Percentiles rank a stretch among this genome's conserved stretches.
These are phyloP conservation scores for Boletus sp. DNA, from an alignment of 768 basidiomycete genomes.

Conservation along the genomic window DNA sequence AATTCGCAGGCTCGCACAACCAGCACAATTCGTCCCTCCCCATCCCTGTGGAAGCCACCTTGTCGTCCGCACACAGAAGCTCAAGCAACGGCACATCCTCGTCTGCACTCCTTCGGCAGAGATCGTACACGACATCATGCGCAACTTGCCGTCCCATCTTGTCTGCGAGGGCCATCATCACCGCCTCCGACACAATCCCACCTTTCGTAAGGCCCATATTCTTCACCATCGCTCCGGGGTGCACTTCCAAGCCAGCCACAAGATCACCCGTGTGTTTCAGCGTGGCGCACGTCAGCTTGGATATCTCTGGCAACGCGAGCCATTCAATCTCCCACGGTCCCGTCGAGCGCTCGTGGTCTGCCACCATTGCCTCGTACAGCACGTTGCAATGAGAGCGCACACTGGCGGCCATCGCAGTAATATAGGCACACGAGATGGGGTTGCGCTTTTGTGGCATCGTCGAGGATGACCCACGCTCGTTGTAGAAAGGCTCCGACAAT, in stretches of 20 bases:
- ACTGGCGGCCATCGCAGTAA: constrained; percentile 41
- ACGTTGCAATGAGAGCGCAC: constrained; percentile 39
- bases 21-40: constrained; percentile 24
- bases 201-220: constrained; percentile 41
- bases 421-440: constrained; percentile 43
- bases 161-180: constrained; percentile 46
- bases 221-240: constrained; percentile 37
- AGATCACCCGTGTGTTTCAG: constrained; percentile 37
- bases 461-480: constrained; percentile 44
- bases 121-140: constrained; percentile 43
- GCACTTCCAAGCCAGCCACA: constrained; percentile 39
- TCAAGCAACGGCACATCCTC: constrained; percentile 33
- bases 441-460: constrained; percentile 54
- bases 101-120: constrained; percentile 32
- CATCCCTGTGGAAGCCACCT: constrained; percentile 25
- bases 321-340: constrained; percentile 53
- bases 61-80: constrained; percentile 29
- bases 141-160: constrained; percentile 43
- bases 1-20: constrained; percentile 39
- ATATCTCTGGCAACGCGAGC: constrained; percentile 45
- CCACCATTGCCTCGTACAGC: constrained; percentile 46
- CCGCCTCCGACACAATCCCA: constrained; percentile 42
- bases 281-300: constrained; percentile 39
- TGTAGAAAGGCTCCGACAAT: constrained; percentile 42
- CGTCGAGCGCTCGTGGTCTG: constrained; percentile 46